Evolutionary conservation across 2,329 filamentous ascomycete genomes (phyloP).

Genomic region (Ceratocystis papillata): DNA sequence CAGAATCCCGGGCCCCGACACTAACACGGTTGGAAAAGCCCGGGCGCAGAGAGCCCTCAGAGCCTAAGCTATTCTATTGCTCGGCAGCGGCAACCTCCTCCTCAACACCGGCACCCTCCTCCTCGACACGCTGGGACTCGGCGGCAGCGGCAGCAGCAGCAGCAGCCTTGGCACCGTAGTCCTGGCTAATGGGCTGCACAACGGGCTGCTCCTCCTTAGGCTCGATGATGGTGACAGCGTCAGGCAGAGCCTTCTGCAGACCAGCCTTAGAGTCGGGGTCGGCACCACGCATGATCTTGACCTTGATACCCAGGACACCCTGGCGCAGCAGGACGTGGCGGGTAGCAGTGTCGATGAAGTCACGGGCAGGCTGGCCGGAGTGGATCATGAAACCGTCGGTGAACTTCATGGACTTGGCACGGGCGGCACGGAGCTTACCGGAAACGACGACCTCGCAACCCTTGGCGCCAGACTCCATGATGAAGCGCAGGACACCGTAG

Average conservation of each 20-base stretch:
- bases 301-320: slow-evolving; percentile 99
- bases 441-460: slow-evolving; percentile 99
- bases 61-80: slow-evolving; percentile 31
- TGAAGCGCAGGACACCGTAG: slow-evolving; percentile 99
- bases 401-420: slow-evolving; percentile 99
- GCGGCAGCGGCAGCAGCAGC: slow-evolving; percentile 48
- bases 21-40: slow-evolving; percentile 23
- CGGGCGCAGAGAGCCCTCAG: slow-evolving; percentile 24
- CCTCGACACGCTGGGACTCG: slow-evolving; percentile 45
- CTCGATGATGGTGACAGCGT: slow-evolving; percentile 99
- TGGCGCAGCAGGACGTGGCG: slow-evolving; percentile 99
- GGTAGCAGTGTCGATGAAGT: slow-evolving; percentile 98
- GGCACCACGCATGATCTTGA: slow-evolving; percentile 99
- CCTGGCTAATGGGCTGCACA: slow-evolving; percentile 90
- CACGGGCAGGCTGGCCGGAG: slow-evolving; percentile 98
- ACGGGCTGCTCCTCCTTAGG: slow-evolving; percentile 98
- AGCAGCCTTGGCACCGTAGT: slow-evolving; percentile 89
- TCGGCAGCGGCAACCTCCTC: slow-evolving; percentile 41
- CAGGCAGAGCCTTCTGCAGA: slow-evolving; percentile 91
- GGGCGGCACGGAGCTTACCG: slow-evolving; percentile 95
- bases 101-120: slow-evolving; percentile 43
- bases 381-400: slow-evolving; percentile 99
- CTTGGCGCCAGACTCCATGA: slow-evolving; percentile 99
- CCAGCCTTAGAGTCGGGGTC: slow-evolving; percentile 99
- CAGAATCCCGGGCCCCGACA: slow-evolving; percentile 19